Base-by-base conservation (phyloP, 768 basidiomycete species). In the Hypholoma fasciculare region DNA sequence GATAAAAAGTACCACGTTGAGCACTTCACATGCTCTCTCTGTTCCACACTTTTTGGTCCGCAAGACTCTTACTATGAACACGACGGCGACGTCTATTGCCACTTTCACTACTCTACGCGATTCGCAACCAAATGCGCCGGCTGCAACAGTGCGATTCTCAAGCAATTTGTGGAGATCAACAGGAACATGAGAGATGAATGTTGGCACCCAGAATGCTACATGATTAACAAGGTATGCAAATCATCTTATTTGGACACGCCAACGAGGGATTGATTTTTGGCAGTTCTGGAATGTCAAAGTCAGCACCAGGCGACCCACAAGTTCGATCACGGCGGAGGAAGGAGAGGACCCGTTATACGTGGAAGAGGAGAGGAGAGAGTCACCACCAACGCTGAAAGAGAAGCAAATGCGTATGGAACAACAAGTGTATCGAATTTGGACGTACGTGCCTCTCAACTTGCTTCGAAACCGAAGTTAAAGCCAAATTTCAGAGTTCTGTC, bases 171-270 rank as follows among this genome's bases (percentile, higher is more conserved):
- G 60, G 97, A 99, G 77, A 98, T 99, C 75, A 98, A 99, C 69
- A 85, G 97, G 59, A 98, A 98, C 74, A 93, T 92, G 83, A 83
- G 89, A 63, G 96, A 99, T 74, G 97, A 99, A 77, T 98, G 96
- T 69, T 99, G 97, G 96, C 97, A 99, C 81, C 97, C 97, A 54
- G 97, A 99, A 73, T 99, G 97, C 72, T 98, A 98, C 74, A 98
- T 98, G 96, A 98, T 99, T 64, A 96, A 98, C 76, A 98, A 98
- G 82, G 96, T 96, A 61, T 56, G 83, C 61, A 42, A 27, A 44
- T 61, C 16, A 49, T 7, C 19, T 43, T 40, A 20, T 38, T 36
- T 37, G 30, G 42, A 38, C 43, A 17, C 23, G 38, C 54, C 50
- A 43, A 40, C 40, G 40, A 38, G 58, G 17, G 48, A 49, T 52